phyloP scores from a whole-genome alignment of 202 grass and related monocot species.

The Schoenoplectus triqueter region DNA sequence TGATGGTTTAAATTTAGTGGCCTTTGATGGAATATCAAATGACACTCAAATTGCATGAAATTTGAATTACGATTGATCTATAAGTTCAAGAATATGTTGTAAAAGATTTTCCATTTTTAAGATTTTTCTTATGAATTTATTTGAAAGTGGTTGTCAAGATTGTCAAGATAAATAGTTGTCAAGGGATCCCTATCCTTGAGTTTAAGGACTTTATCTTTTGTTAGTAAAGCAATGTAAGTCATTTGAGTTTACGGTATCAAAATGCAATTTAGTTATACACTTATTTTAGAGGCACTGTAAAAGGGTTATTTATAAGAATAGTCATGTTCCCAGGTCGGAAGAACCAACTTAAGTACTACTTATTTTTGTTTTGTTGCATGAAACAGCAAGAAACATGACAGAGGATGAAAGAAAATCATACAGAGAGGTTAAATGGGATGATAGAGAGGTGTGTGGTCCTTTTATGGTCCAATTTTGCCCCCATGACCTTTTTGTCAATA shows the following conservation, averaged over 20 bases:
- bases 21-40: no score
- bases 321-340: not conserved
- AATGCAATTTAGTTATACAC: not conserved
- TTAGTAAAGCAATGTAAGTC: not conserved
- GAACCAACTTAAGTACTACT: not conserved
- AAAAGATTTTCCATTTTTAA: no score
- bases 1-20: no score
- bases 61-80: no score
- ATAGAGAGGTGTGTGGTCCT: constrained; percentile 73
- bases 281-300: not conserved
- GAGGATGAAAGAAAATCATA: constrained; percentile 83
- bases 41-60: no score
- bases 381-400: constrained; percentile 76
- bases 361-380: constrained; percentile 30
- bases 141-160: no score
- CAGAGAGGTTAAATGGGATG: constrained; percentile 84
- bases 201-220: not conserved
- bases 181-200: no score
- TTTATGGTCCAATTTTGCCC: constrained; percentile 86
- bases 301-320: not conserved
- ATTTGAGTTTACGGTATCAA: not conserved
- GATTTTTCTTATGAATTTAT: no score
- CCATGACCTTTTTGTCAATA: constrained; percentile 90
- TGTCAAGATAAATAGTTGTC: no score
- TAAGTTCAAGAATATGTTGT: no score